A percentile compares a stretch with the other conserved stretches of the same genome.
Conservation (phyloP, 1,284 basidiomycete genomes). For the Cutaneotrichosporon arboriforme region DNA sequence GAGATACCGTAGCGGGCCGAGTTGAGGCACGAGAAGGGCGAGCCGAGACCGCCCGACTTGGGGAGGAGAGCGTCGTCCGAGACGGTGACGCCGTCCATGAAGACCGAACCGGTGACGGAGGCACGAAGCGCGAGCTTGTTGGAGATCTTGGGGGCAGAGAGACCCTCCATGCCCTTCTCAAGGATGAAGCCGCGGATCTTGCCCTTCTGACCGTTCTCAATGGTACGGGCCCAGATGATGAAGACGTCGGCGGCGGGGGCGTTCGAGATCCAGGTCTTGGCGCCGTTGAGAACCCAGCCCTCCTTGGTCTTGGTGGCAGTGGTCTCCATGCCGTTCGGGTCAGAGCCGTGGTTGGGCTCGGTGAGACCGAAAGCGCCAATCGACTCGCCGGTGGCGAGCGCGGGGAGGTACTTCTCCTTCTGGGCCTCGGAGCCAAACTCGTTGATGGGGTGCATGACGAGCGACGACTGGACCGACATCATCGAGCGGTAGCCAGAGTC, state of each 20-base stretch:
- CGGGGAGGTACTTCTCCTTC: constrained; percentile 83
- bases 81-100: constrained; percentile 78
- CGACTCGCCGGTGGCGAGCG: constrained; percentile 69
- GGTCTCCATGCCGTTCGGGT: constrained; percentile 91
- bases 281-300: constrained; percentile 79
- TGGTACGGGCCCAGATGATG: constrained; percentile 71
- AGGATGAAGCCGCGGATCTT: constrained; percentile 88
- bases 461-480: constrained; percentile 89
- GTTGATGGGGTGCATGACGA: constrained; percentile 98
- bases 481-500: constrained; percentile 95
- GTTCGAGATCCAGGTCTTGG: constrained; percentile 97
- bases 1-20: constrained; percentile 86
- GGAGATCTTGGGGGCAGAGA: constrained; percentile 80
- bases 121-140: constrained; percentile 88
- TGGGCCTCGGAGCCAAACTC: constrained; percentile 82
- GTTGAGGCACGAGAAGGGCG: constrained; percentile 86
- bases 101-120: constrained; percentile 87
- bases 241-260: constrained; percentile 79
- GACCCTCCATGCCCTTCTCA: constrained; percentile 68
- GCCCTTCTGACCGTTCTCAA: constrained; percentile 51
- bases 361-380: constrained; percentile 93
- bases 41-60: constrained; percentile 66
- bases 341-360: constrained; percentile 94
- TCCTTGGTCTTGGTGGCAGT: constrained; percentile 76
- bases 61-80: constrained; percentile 68